phyloP scores from a whole-genome alignment of 163 green algal genomes.

The Dunaliella salina region DNA sequence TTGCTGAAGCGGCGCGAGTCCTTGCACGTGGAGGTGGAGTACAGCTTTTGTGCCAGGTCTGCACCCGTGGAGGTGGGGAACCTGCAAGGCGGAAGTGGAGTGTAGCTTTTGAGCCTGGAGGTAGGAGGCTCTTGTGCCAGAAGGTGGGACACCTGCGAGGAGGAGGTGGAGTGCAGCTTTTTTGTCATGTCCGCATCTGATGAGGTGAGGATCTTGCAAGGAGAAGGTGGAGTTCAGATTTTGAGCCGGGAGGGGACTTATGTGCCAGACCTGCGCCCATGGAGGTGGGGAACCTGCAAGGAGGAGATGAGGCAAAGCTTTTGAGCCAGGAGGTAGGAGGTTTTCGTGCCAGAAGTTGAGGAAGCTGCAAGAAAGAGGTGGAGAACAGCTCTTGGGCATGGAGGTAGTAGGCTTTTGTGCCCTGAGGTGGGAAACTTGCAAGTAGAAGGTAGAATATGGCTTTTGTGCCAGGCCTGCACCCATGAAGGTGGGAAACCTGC shows the following conservation, averaged over 20 bases:
- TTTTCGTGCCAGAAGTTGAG: no score
- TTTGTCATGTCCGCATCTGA: conserved; percentile 29
- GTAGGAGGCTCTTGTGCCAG: conserved; percentile 76
- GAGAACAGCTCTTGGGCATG: no score
- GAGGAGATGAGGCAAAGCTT: conserved; percentile 76
- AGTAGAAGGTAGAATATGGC: no score
- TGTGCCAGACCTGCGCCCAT: no score
- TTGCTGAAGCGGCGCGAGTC: conserved; percentile 78
- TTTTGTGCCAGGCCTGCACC: conserved; percentile 62
- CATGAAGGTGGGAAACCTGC: conserved; percentile 61
- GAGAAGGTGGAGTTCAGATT: no score
- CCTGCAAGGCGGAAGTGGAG: conserved; percentile 31
- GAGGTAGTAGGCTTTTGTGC: no score
- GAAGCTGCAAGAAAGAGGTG: no score
- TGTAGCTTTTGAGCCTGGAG: conserved; percentile 84
- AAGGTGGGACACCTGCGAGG: conserved; percentile 44
- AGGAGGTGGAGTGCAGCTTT: conserved; percentile 76
- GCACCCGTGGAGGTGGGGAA: conserved; percentile 66
- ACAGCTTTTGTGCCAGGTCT: conserved; percentile 88
- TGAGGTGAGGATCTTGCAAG: no score
- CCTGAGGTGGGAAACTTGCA: conserved; percentile 53
- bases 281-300: conserved; percentile 50
- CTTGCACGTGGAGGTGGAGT: conserved; percentile 56
- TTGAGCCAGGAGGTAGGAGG: no score
- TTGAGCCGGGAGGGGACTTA: no score